Conservation (phyloP, 768 basidiomycete species). For the Mycena pura region DNA sequence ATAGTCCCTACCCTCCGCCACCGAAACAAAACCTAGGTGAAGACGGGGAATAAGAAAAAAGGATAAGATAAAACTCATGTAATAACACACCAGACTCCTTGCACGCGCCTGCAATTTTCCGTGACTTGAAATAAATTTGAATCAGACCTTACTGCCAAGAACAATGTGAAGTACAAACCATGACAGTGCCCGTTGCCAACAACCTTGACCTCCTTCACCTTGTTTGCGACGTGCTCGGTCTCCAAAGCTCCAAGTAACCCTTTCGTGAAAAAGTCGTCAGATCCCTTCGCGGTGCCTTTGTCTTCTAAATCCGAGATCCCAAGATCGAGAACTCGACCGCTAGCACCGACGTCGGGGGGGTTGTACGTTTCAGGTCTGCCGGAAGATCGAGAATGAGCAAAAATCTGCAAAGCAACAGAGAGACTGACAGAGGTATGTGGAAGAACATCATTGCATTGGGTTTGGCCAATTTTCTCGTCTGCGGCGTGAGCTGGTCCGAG, state of each 20-base stretch:
- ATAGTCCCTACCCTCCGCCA: constrained; percentile 14
- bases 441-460: constrained; percentile 98
- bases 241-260: constrained; percentile 77
- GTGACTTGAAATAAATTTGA: constrained; percentile 57
- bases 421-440: constrained; percentile 89
- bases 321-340: constrained; percentile 69
- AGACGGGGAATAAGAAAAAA: too few species aligned
- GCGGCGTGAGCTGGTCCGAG: constrained; percentile 62
- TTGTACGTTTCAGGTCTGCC: constrained; percentile 76
- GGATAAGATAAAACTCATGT: too few species aligned
- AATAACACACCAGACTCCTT: constrained; percentile 88
- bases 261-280: constrained; percentile 85
- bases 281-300: constrained; percentile 68
- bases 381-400: background rate
- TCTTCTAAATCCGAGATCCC: constrained; percentile 68
- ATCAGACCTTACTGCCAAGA: constrained; percentile 21
- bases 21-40: constrained; percentile 22
- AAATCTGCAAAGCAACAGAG: background rate
- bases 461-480: constrained; percentile 71
- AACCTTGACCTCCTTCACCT: constrained; percentile 80
- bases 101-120: constrained; percentile 85
- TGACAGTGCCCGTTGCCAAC: constrained; percentile 93
- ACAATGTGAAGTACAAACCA: constrained; percentile 47
- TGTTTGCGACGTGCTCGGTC: constrained; percentile 62
- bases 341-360: constrained; percentile 70